Evolutionary conservation across 768 basidiomycete species (phyloP), one percentile per base, ranked within the genome.

Genomic region (Auricularia auricula-judae): DNA sequence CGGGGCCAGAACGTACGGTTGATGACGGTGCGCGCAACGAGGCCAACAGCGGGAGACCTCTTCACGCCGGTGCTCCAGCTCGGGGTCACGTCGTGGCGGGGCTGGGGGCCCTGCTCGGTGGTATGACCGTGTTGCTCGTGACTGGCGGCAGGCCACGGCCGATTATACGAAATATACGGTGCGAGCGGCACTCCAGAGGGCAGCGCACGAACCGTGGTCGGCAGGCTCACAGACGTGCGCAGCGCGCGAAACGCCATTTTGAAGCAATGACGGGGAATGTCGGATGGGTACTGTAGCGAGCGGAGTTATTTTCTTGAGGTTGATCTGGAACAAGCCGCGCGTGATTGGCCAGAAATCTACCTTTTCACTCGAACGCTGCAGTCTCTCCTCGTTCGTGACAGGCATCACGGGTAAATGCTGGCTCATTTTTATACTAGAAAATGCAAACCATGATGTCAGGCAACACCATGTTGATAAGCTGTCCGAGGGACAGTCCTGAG

Each of bases 191-290:
- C 81, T 66, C 95, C 95, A 39, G 83, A 86, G 54, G 93, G 81
- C 65, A 91, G 83, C 4, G 85, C 79, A 72, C 89, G 84, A 68
- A 91, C 85, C 39, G 92, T 91, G 65, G 93, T 91, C 39, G 88
- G 76, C 67, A 96, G 78, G 75, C 85, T 91, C 71, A 92, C 79
- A 67, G 88, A 87, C 78, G 86, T 92, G 87, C 87, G 90, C 71
- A 84, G 80, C 79, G 82, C 85, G 73, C 86, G 82, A 74, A 87
- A 79, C 70, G 86, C 78, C 56, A 59, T 59, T 59, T 59, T 59
- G 1, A 51, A 18, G 39, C 39, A 42, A 14, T 42, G 39, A 42
- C 39, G 39, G 39, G 12, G 39, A 42, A 42, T 14, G 39, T 42
- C 39, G 39, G 39, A 14, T 42, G 39, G 39, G 12, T 42, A 29